These are phyloP conservation scores for Inosperma sp. DNA, from an alignment of 768 basidiomycete species.

Conservation along the genomic window DNA sequence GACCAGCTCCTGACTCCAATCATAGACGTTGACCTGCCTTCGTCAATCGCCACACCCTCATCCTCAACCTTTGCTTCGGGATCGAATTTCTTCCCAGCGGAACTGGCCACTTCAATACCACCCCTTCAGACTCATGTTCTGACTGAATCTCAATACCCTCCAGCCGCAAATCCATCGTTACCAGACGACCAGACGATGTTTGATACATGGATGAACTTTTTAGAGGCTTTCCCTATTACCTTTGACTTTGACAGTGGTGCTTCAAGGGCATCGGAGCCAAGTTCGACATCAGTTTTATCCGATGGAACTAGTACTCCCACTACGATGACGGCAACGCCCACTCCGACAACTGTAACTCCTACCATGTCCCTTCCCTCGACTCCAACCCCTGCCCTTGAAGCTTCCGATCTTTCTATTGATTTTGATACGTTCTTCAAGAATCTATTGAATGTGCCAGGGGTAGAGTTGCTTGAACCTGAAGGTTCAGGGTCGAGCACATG, in stretches of 20 bases:
- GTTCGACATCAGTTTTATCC: background rate
- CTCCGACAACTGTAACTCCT: no score
- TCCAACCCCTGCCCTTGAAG: no score
- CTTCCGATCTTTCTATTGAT: no score
- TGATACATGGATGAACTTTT: conserved; percentile 49
- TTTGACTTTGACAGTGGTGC: conserved; percentile 15
- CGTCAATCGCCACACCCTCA: conserved; percentile 15
- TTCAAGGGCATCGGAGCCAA: background rate
- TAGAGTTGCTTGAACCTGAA: no score
- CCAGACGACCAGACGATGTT: conserved; percentile 37
- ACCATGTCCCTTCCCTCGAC: no score
- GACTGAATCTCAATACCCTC: background rate
- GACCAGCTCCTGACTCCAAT: no score
- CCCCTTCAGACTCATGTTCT: background rate
- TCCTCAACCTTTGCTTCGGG: conserved; percentile 41
- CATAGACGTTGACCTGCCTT: no score
- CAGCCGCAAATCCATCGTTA: conserved; percentile 3
- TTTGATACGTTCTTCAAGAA: no score
- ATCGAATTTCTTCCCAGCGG: no score
- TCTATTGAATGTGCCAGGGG: no score
- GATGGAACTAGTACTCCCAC: background rate
- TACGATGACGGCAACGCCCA: no score
- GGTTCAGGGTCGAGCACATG: no score
- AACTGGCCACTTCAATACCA: background rate
- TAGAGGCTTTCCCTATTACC: conserved; percentile 41